These are phyloP conservation scores for Larix sibirica DNA, from an alignment of 83 land plant genomes.

Conservation along the genomic window DNA sequence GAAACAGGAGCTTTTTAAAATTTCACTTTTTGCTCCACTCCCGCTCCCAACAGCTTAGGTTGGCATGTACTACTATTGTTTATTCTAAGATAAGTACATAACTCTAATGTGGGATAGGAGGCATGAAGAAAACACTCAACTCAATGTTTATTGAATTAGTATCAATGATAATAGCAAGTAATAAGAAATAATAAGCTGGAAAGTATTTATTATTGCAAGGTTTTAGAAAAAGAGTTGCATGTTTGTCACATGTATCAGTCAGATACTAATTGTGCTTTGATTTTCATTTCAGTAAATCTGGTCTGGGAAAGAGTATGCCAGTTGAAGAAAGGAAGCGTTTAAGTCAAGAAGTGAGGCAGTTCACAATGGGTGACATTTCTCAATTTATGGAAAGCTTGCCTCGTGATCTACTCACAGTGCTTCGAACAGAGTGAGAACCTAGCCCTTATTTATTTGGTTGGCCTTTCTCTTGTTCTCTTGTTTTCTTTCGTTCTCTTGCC, in stretches of 20 bases:
- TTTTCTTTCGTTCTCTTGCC: neutral
- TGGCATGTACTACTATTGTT: too few species aligned
- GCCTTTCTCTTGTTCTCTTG: neutral
- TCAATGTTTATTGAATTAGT: neutral
- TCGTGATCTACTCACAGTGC: conserved; percentile 51
- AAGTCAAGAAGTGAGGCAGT: conserved; percentile 60
- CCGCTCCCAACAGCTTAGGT: too few species aligned
- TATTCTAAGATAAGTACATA: too few species aligned
- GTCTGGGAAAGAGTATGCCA: conserved; percentile 80
- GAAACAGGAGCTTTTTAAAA: too few species aligned
- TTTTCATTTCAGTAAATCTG: conserved; percentile 62
- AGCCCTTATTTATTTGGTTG: neutral
- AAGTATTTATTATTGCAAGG: neutral
- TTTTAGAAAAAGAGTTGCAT: neutral
- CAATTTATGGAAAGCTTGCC: conserved; percentile 74
- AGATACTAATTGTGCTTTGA: neutral
- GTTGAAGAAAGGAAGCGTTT: conserved; percentile 62
- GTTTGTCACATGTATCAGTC: neutral
- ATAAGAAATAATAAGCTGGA: neutral
- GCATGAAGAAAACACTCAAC: neutral
- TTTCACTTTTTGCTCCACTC: too few species aligned
- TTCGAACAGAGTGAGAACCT: conserved; percentile 55
- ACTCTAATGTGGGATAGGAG: too few species aligned
- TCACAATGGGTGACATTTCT: conserved; percentile 67
- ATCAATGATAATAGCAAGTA: neutral